phyloP scores from a whole-genome alignment of 805 yeast genomes.

The Komagataella pastoris region DNA sequence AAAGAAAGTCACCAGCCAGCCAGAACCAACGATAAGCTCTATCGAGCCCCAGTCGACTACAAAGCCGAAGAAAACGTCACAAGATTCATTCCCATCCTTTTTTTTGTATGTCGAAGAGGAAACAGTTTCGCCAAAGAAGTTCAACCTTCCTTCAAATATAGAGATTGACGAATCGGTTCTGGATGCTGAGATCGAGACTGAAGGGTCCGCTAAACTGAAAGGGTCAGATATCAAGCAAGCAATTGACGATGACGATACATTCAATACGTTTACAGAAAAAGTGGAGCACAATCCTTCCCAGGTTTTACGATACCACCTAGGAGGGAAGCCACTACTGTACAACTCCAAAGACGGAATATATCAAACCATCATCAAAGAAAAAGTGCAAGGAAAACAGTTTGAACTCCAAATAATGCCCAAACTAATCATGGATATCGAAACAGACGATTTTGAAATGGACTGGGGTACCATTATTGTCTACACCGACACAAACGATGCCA shows the following conservation, averaged over 20 bases:
- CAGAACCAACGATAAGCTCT: slow-evolving; percentile 1
- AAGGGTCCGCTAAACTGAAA: slow-evolving; percentile 9
- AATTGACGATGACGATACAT: slow-evolving; percentile 60
- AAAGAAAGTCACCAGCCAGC: not conserved
- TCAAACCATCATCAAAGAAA: slow-evolving; percentile 20
- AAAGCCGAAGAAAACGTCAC: slow-evolving; percentile 9
- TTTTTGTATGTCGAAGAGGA: slow-evolving; percentile 59
- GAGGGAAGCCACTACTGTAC: slow-evolving; percentile 68
- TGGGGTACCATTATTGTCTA: slow-evolving; percentile 92
- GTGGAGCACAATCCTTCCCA: slow-evolving; percentile 79
- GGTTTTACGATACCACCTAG: slow-evolving; percentile 72
- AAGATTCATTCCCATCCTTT: slow-evolving; percentile 7
- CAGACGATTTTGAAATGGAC: slow-evolving; percentile 68
- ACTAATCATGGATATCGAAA: slow-evolving; percentile 72
- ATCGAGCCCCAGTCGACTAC: slow-evolving; percentile 14
- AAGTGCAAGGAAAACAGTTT: slow-evolving; percentile 50
- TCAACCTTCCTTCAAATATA: slow-evolving; percentile 21
- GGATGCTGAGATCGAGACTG: slow-evolving; percentile 25
- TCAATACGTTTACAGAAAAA: slow-evolving; percentile 64
- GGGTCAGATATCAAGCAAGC: slow-evolving; percentile 27
- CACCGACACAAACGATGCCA: slow-evolving; percentile 29
- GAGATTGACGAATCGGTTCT: slow-evolving; percentile 37
- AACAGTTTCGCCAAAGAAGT: slow-evolving; percentile 36
- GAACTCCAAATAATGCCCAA: slow-evolving; percentile 95
- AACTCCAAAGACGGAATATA: slow-evolving; percentile 46